Base-by-base conservation (phyloP, 1,139 yeast species). In the Kodamaea sp. region DNA sequence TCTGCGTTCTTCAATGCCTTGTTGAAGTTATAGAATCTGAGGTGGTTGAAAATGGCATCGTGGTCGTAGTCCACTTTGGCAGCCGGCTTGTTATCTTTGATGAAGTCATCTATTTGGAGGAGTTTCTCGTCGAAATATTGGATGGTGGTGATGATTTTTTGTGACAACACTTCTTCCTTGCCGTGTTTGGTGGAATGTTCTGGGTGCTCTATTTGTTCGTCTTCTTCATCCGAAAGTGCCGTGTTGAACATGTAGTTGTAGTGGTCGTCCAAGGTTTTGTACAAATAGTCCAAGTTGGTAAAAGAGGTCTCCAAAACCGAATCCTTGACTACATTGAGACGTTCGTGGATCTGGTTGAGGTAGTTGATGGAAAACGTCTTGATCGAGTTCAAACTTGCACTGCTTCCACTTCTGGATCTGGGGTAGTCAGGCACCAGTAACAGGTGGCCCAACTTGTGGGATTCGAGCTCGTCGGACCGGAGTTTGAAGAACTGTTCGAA, bases 71-170 rank as follows among this genome's bases (percentile, higher is more conserved):
- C 61, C 16, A 48, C 53, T 5, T 55, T 56, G 10, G 63, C 60
- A 24, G 51, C 54, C 1, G 64, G 61, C 21, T 61, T 59, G 39
- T 55, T 63, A 47, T 54, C 69, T 49, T 53, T 71, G 34, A 78
- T 65, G 32, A 71, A 56, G 29, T 66, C 64, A 44, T 78, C 82
- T 35, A 78, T 66, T 41, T 73, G 74, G 23, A 66, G 59, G 34
- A 79, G 61, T 46, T 77, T 78, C 29, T 72, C 78, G 48, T 79
- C 84, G 37, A 79, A 66, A 42, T 71, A 78, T 31, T 72, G 80
- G 22, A 79, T 59, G 9, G 80, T 76, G 14, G 73, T 68, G 18
- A 77, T 61, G 35, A 78, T 65, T 41, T 75, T 77, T 38, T 69
- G 54, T 7, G 69, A 55, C 20, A 70, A 49, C 0, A 61, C 47